Base-by-base conservation (phyloP, 345 rosid genomes). In the Pseudoturritis turrita region DNA sequence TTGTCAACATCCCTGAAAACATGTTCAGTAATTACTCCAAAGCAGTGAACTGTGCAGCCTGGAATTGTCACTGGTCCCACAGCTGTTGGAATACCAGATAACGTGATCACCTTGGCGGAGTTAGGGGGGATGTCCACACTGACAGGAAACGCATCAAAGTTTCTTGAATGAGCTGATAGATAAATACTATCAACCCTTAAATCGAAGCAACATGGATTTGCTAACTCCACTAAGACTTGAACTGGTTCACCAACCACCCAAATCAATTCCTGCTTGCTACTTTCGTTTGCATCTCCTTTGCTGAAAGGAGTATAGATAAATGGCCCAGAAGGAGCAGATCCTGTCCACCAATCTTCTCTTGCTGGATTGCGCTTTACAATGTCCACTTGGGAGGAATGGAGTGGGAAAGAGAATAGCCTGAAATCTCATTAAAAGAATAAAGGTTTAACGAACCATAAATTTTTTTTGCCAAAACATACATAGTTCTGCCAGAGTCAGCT, bases 171-270 rank as follows among this genome's bases (percentile, higher is more conserved):
- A 44, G 71, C 90, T 2, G 97, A 90, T 58, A 96, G 89, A 84
- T 88, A 96, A 65, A 96, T 92, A 82, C 97, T 96, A 52, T 96
- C 96, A 60, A 96, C 91, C 81, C 86, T 83, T 77, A 90, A 78
- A 77, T 96, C 90, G 69, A 96, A 96, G 74, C 96, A 96, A 72
- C 98, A 92, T 1, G 99, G 98, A 83, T 96, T 92, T 56, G 99
- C 98, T 83, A 96, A 86, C 85, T 96, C 99, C 76, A 96, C 98
- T 80, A 90, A 82, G 77, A 96, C 94, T 77, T 96, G 98, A 52
- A 96, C 90, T 2, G 98, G 98, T 81, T 96, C 99, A 59, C 98
- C 98, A 54, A 90, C 97, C 77, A 96, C 82, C 97, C 99, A 96
- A 79, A 85, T 72, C 64, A 92, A 61, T 71, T 90, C 99, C 71